phyloP scores from a whole-genome alignment of 2,329 filamentous ascomycete species.

The Chrysoporthe cubensis region DNA sequence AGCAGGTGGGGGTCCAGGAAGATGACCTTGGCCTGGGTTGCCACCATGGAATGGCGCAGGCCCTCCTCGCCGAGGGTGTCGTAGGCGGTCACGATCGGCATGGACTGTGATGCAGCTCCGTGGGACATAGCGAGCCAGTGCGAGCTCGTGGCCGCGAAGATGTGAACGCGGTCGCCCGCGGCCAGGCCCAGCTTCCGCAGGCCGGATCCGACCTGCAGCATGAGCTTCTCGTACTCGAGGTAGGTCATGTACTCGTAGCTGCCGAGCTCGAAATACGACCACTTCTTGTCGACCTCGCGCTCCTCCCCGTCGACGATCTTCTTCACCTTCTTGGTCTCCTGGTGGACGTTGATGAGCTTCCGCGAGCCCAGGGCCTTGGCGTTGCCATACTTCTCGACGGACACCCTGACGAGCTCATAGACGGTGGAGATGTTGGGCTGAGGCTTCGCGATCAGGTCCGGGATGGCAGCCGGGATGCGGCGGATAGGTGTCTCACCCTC shows the following conservation, averaged over 20 bases:
- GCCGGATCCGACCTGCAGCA: conserved; percentile 69
- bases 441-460: conserved; percentile 65
- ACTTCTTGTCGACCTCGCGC: conserved; percentile 80
- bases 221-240: conserved; percentile 74
- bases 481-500: conserved; percentile 77
- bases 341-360: conserved; percentile 74
- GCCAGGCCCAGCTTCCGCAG: conserved; percentile 73
- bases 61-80: conserved; percentile 80
- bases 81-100: conserved; percentile 84
- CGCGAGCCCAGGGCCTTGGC: conserved; percentile 70
- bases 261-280: conserved; percentile 86
- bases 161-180: conserved; percentile 72
- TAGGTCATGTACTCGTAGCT: conserved; percentile 78
- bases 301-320: conserved; percentile 83
- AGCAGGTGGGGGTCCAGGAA: conserved; percentile 75
- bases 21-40: conserved; percentile 73
- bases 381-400: conserved; percentile 68
- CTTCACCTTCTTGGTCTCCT: conserved; percentile 88
- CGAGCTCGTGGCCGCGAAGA: conserved; percentile 74
- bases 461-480: conserved; percentile 64
- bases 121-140: conserved; percentile 58
- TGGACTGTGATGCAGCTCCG: conserved; percentile 69
- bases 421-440: conserved; percentile 69
- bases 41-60: conserved; percentile 72
- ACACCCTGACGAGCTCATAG: conserved; percentile 74